phyloP scores from a whole-genome alignment of 2,329 filamentous ascomycete species.

The Clonostachys rhizophaga region DNA sequence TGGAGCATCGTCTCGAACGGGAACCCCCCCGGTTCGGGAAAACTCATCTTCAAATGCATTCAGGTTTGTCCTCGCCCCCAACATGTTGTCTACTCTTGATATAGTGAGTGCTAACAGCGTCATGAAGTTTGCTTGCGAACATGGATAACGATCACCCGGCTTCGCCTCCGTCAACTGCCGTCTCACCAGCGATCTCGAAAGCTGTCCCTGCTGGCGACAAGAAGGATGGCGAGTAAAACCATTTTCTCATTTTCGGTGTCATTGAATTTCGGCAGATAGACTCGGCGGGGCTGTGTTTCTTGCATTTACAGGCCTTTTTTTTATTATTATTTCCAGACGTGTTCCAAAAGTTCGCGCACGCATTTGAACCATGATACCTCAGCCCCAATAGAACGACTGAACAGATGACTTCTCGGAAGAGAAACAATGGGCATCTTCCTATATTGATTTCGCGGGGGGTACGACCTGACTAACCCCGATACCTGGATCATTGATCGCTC shows the following conservation, averaged over 20 bases:
- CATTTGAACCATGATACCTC: slow-evolving; percentile 46
- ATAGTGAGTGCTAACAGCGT: slow-evolving; percentile 5
- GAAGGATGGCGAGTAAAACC: slow-evolving; percentile 39
- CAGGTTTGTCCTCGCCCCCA: slow-evolving; percentile 59
- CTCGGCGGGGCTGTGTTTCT: slow-evolving; percentile 35
- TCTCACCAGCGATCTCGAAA: slow-evolving; percentile 63
- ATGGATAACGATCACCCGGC: slow-evolving; percentile 60
- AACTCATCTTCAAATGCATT: slow-evolving; percentile 80
- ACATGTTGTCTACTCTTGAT: background rate
- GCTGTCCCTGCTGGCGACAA: slow-evolving; percentile 52
- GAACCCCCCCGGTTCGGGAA: slow-evolving; percentile 67
- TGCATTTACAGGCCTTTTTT: slow-evolving; percentile 42
- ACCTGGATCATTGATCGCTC: too few species aligned
- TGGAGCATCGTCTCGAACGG: slow-evolving; percentile 80
- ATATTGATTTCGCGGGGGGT: too few species aligned
- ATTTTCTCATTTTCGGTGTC: slow-evolving; percentile 24
- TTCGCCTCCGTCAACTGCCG: slow-evolving; percentile 66
- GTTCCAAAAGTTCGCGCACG: slow-evolving; percentile 36
- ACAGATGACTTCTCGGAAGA: too few species aligned
- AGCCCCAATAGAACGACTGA: background rate
- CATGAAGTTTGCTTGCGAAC: slow-evolving; percentile 48
- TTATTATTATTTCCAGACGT: background rate
- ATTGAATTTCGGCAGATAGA: slow-evolving; percentile 48
- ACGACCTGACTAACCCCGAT: too few species aligned
- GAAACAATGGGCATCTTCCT: too few species aligned